Percentiles rank a stretch among this genome's conserved stretches.
These are phyloP conservation scores for Hanseniaspora valbyensis DNA, from an alignment of 805 yeast genomes.

Conservation along the genomic window DNA sequence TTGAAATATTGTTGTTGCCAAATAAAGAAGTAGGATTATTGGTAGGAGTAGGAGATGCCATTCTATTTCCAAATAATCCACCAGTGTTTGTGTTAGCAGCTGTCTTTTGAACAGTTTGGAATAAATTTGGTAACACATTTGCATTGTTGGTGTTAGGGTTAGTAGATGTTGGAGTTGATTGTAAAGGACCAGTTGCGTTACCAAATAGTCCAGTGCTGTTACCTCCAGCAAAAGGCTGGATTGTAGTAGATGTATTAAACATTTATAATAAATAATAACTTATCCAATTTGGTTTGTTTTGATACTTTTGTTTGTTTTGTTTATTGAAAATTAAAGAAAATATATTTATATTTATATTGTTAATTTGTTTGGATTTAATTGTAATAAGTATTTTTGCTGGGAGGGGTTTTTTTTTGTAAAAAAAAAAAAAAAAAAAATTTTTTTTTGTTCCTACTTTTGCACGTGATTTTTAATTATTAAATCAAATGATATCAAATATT, in stretches of 20 bases:
- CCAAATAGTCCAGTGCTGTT: conserved; percentile 12
- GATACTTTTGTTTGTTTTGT: not conserved
- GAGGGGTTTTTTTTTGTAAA: not conserved
- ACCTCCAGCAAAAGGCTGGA: not conserved
- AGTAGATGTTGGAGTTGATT: conserved; percentile 8
- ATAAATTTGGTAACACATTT: not conserved
- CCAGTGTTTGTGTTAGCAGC: not conserved
- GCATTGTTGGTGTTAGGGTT: not conserved
- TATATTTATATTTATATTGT: too few relatives aligned
- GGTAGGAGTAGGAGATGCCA: conserved; percentile 2
- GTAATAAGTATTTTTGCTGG: too few relatives aligned
- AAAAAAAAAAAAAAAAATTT: not conserved
- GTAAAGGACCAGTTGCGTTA: not conserved
- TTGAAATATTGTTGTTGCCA: not conserved
- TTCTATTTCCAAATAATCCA: conserved; percentile 8
- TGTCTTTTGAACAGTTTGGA: not conserved
- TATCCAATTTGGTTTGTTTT: not conserved
- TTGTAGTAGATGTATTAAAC: conserved; percentile 6
- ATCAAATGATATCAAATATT: too few relatives aligned
- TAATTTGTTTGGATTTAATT: too few relatives aligned
- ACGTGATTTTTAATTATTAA: too few relatives aligned
- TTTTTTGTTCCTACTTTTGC: not conserved
- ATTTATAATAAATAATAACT: not conserved
- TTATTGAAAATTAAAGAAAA: too few relatives aligned
- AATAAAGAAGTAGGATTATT: conserved; percentile 3